Percentiles rank a stretch among this genome's conserved stretches.
Conservation (phyloP, 345 rosid genomes). For the Euclidium syriacum region DNA sequence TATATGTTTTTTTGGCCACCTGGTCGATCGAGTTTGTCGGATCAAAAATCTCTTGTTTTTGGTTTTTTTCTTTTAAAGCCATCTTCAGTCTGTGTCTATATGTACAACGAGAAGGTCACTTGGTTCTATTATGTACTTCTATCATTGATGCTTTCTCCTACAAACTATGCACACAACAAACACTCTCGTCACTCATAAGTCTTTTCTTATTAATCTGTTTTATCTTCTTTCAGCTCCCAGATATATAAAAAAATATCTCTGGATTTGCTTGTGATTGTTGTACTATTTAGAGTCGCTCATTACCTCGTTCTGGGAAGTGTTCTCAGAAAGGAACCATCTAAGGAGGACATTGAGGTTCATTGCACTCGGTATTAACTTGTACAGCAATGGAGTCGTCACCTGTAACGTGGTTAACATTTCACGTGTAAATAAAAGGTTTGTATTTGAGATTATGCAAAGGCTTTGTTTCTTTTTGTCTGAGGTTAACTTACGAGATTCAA, state of each 20-base stretch:
- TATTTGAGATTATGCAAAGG: no score
- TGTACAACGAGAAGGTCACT: slow-evolving; percentile 31
- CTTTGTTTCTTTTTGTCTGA: no score
- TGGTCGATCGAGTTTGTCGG: no score
- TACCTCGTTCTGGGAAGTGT: slow-evolving; percentile 53
- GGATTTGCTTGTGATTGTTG: neutral
- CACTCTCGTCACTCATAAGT: neutral
- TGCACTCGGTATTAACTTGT: slow-evolving; percentile 78
- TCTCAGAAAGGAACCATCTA: slow-evolving; percentile 83
- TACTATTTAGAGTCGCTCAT: neutral
- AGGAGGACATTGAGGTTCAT: slow-evolving; percentile 80
- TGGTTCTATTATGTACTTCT: slow-evolving; percentile 55
- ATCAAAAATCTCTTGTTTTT: slow-evolving; percentile 18
- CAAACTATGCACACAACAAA: neutral
- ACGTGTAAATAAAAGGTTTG: neutral
- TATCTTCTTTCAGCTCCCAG: neutral
- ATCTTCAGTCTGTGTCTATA: slow-evolving; percentile 2
- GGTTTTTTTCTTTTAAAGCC: neutral
- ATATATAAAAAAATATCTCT: neutral
- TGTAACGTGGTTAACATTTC: slow-evolving; percentile 29
- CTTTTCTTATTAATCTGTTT: no score
- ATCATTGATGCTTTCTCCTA: slow-evolving; percentile 52
- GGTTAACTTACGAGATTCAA: slow-evolving; percentile 72
- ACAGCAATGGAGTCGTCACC: slow-evolving; percentile 91
- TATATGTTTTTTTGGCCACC: neutral